Base-by-base conservation (phyloP, 192 early-diverging fungal species). In the Backusella morwellensis region DNA sequence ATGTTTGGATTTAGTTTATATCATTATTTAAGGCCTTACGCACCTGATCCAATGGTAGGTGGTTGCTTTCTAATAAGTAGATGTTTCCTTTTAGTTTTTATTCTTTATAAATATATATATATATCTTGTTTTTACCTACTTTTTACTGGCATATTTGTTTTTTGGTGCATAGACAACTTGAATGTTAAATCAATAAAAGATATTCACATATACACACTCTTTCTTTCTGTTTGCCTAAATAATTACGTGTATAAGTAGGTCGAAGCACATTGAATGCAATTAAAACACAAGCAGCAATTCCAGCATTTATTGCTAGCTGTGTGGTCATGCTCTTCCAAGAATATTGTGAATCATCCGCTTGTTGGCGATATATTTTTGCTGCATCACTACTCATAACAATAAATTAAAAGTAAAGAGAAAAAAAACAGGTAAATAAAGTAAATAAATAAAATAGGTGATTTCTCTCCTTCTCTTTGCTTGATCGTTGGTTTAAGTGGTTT, bases 241-340 rank as follows among this genome's bases (percentile, higher is more conserved):
- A 69, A 84, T 76, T 85, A 83, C 83, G 85, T 82, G 86, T 86
- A 84, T 92, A 90, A 35, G 77, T 84, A 2, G 89, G 90, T n/a
- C 91, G 86, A 21, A 92, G 74, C 6, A 89, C 68, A 8, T 84
- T 82, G 78, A 92, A 92, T 12, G 85, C 68, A 23, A 91, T 50
- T 23, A 90, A 82, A 72, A 88, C 81, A 44, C 81, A 87, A 38
- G 85, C 83, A 70, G 87, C 79, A 19, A 90, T 81, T 15, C 81
- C 91, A 66, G 81, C 66, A 68, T 89, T 92, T 21, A 92, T 87
- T n/a, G 84, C 90, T 0, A 86, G 81, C 84, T 92, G 91, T 59
- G 85, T 84, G 44, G 84, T 75, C 63, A 92, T 81, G 81, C 88
- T 90, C 35, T 80, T 77, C 9, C 91, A 47, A 42, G 56, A 41